These are phyloP conservation scores for Nitzschia putrida DNA, from an alignment of 108 stramenopile genomes.

Conservation along the genomic window DNA sequence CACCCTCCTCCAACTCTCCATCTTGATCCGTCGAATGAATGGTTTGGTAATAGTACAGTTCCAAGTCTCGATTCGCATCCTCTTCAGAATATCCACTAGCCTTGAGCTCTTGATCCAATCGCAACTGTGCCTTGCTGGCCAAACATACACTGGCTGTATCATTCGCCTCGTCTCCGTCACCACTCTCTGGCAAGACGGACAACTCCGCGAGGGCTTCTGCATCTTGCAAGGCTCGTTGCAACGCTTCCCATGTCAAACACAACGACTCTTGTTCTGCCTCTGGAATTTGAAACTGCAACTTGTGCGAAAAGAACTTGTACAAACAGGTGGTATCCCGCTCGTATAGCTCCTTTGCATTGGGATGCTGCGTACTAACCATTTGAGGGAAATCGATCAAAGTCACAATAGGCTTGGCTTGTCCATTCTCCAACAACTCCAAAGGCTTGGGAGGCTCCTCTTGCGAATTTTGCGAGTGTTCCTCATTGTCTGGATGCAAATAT, in stretches of 20 bases:
- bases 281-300: slow-evolving; percentile 77
- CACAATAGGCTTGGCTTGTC: slow-evolving; percentile 84
- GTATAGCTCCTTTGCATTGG: slow-evolving; percentile 94
- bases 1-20: slow-evolving; percentile 21
- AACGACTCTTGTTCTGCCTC: slow-evolving; percentile 50
- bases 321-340: slow-evolving; percentile 89
- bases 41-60: slow-evolving; percentile 67
- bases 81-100: slow-evolving; percentile 81
- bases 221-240: slow-evolving; percentile 28
- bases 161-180: slow-evolving; percentile 25
- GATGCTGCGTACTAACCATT: slow-evolving; percentile 96
- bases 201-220: slow-evolving; percentile 24
- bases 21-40: slow-evolving; percentile 25
- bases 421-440: slow-evolving; percentile 62
- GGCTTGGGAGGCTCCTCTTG: slow-evolving; percentile 66
- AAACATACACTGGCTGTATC: slow-evolving; percentile 24
- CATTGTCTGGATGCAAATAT: slow-evolving; percentile 43
- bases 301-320: slow-evolving; percentile 84
- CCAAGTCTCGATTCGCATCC: slow-evolving; percentile 66
- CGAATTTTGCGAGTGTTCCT: neutral
- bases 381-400: slow-evolving; percentile 99
- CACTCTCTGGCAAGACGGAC: neutral
- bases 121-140: slow-evolving; percentile 48
- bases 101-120: slow-evolving; percentile 77
- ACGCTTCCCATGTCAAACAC: slow-evolving; percentile 66